phyloP scores from a whole-genome alignment of 2,329 filamentous ascomycete species.

The Neurospora sp. region DNA sequence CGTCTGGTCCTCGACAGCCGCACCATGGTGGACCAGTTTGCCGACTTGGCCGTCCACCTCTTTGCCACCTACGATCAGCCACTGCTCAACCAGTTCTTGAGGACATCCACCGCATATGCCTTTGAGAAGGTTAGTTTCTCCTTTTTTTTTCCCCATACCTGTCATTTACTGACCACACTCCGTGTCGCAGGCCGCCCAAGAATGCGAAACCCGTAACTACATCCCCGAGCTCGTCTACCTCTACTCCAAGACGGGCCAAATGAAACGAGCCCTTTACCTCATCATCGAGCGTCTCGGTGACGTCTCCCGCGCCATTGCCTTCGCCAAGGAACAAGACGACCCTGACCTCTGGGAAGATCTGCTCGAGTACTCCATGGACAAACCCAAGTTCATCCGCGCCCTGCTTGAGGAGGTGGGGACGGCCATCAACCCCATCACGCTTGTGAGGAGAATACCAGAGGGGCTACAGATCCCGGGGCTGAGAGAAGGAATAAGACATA shows the following conservation, averaged over 20 bases:
- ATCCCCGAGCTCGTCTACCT: conserved; percentile 92
- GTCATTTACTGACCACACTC: neutral
- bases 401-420: conserved; percentile 91
- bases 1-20: conserved; percentile 48
- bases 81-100: conserved; percentile 79
- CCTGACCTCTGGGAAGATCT: conserved; percentile 92
- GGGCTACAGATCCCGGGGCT: conserved; percentile 88
- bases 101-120: conserved; percentile 75
- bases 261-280: conserved; percentile 80
- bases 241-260: conserved; percentile 89
- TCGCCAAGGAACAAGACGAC: conserved; percentile 88
- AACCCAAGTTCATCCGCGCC: conserved; percentile 86
- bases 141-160: neutral
- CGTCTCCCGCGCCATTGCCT: conserved; percentile 85
- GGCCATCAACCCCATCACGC: conserved; percentile 80
- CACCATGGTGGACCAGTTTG: conserved; percentile 73
- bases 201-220: conserved; percentile 74
- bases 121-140: conserved; percentile 50
- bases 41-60: conserved; percentile 75
- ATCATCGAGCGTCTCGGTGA: conserved; percentile 92
- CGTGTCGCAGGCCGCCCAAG: conserved; percentile 46
- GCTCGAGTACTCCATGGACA: conserved; percentile 94
- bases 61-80: conserved; percentile 77
- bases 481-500: conserved; percentile 75
- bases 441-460: conserved; percentile 84